Evolutionary conservation across 2,329 filamentous ascomycete genomes (phyloP).

Genomic region (Pyrenochaeta sp.): DNA sequence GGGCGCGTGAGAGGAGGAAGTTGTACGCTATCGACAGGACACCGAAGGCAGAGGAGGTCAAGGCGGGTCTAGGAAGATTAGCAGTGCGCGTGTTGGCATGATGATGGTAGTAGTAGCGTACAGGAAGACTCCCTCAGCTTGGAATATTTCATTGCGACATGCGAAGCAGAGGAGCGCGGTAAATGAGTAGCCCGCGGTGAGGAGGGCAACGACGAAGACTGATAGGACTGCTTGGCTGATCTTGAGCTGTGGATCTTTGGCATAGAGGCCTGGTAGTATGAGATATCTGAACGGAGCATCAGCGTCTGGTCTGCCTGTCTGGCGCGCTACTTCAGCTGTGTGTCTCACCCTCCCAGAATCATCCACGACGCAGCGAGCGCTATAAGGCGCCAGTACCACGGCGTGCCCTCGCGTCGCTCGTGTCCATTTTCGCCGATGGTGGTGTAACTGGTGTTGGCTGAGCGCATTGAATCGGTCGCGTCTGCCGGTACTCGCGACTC

Average conservation of each 20-base stretch:
- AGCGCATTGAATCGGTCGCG: conserved; percentile 41
- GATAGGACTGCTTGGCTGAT: conserved; percentile 52
- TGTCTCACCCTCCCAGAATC: conserved; percentile 58
- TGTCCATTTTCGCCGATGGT: conserved; percentile 34
- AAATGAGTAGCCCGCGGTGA: conserved; percentile 59
- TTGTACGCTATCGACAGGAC: conserved; percentile 59
- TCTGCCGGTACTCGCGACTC: conserved; percentile 27
- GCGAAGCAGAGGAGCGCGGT: conserved; percentile 59
- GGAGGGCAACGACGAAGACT: conserved; percentile 57
- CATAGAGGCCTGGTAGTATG: conserved; percentile 59
- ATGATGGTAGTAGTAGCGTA: conserved; percentile 29
- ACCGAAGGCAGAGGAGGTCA: conserved; percentile 56
- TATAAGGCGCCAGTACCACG: conserved; percentile 60
- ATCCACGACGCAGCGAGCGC: conserved; percentile 56
- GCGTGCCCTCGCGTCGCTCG: conserved; percentile 29
- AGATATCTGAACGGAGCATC: conserved; percentile 53
- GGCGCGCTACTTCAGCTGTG: conserved; percentile 1
- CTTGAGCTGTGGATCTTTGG: conserved; percentile 49
- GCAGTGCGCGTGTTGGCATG: conserved; percentile 6
- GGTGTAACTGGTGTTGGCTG: conserved; percentile 39
- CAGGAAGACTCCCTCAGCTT: conserved; percentile 58
- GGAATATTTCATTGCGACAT: conserved; percentile 56
- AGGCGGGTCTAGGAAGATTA: conserved; percentile 46
- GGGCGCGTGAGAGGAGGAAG: conserved; percentile 53
- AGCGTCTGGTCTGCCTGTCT: conserved; percentile 15